Evolutionary conservation across 2,329 filamentous ascomycete species (phyloP), one percentile per base, ranked within the genome.

Genomic region (Rutstroemia sp.): DNA sequence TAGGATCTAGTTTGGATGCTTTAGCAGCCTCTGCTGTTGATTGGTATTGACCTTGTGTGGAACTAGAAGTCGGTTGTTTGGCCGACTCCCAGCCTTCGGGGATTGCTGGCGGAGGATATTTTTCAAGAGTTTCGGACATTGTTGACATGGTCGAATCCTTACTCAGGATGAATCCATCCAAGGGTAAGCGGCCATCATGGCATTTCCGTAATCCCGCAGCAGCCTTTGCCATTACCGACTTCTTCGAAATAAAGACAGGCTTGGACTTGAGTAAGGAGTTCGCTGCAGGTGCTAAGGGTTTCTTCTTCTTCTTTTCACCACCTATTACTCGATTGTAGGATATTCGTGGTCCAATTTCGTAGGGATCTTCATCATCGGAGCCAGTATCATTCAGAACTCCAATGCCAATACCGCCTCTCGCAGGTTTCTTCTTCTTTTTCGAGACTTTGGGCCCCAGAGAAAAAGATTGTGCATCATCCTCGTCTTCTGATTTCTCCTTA

Each of bases 291-390:
- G 75, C 75, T 0, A 3, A 77, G 44, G 81, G 82, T 67, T 86
- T 85, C 65, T 81, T 88, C 69, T 90, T 92, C 70, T 86, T 87
- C 71, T 89, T 95, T 61, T 92, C 87, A 0, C 86, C 87, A 18
- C 90, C 91, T 58, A 96, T 82, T 5, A 86, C 79, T 42, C 85
- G 82, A 65, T 89, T 95, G 71, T 95, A 96, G 12, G 86, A 90
- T 69, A 96, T 95, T 63, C 85, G 87, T 0, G 94, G 94, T 0
- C 92, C 92, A 53, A 97, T 86, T 57, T 92, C 88, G 68, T 96
- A 97, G 0, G 90, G 88, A 66, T 96, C 92, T 65, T 97, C 94
- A 47, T 96, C 92, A 63, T 97, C 94, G 4, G 92, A 96, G 10
- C 91, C 92, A 19, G 86, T 94, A 63, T 96, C 92, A 65, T 97